Evolutionary conservation across 225 moss, liverwort and hornwort species (phyloP), one percentile per base, ranked within the genome.

Genomic region (Ulota crispa): DNA sequence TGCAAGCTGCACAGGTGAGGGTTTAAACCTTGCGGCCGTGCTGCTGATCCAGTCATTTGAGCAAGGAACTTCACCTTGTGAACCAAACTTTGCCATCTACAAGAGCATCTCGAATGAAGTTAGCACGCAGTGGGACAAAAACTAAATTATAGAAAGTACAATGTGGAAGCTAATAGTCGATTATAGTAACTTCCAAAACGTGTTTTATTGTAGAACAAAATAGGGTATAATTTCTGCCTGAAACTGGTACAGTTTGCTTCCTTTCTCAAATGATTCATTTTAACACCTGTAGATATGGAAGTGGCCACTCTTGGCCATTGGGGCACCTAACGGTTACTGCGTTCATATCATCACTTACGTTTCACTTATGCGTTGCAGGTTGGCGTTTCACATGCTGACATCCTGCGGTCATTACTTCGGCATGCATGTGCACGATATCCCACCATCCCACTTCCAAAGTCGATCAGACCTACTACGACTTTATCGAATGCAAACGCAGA

Each of bases 1-100:
- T 95, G 86, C 97, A 98, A 88, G 94, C 94, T 84, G 93, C 97
- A 41, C 91, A 89, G 92, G 96, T 96, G 80, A 78, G 75, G 30
- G 34, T n/a, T 64, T 73, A 26, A 56, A 9, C 53, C 18, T 34
- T 28, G 32, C 36, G 24, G 71, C 45, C 26, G 37, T 80, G 50
- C 12, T 75, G 54, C 47, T 77, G 64, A 71, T 32, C 45, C 8
- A 39, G 41, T 34, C 52, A 75, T 73, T 70, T 37, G 64, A 70
- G 23, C 31, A 65, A 54, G 34, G 28, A 82, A 45, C 24, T 11
- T 54, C 16, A 39, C 21, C 64, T 80, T 60, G 21, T 75, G 71
- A 83, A 71, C 30, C 41, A 64, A 76, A 65, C 27, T 39, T 67
- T 78, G 6, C 27, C 59, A 68, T 28, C 8, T 41, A 15, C 39